A percentile compares a stretch with the other conserved stretches of the same genome.
phyloP scores from a whole-genome alignment of 176 grass and related monocot genomes.

The Musa itinerans region DNA sequence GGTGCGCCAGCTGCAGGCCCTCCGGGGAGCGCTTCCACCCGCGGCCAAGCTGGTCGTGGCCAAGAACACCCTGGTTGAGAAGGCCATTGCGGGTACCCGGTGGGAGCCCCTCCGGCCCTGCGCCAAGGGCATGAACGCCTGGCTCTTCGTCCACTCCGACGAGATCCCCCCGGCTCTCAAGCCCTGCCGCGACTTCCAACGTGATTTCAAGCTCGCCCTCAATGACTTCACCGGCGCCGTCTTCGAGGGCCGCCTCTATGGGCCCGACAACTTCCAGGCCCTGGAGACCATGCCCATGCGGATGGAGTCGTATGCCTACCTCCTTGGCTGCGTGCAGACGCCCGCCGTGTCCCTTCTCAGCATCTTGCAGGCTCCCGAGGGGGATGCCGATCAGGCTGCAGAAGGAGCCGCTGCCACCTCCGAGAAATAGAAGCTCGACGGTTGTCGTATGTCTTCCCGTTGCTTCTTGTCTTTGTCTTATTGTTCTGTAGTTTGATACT shows the following conservation, averaged over 20 bases:
- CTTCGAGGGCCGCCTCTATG: constrained; percentile 84
- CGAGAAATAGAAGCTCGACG: not conserved
- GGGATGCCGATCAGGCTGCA: constrained; percentile 24
- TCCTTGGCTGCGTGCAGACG: constrained; percentile 66
- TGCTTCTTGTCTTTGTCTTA: not conserved
- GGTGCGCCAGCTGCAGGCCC: constrained; percentile 74
- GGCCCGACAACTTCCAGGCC: constrained; percentile 68
- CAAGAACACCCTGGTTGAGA: constrained; percentile 83
- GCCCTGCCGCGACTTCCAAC: constrained; percentile 70
- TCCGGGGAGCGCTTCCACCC: constrained; percentile 63
- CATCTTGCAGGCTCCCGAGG: constrained; percentile 56
- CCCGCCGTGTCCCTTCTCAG: constrained; percentile 57
- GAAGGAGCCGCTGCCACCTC: not conserved
- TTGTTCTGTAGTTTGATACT: not conserved
- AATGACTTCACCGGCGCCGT: constrained; percentile 91
- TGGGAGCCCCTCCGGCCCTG: constrained; percentile 74
- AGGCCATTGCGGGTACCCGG: constrained; percentile 80
- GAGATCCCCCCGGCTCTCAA: constrained; percentile 73
- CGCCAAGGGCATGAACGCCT: constrained; percentile 96
- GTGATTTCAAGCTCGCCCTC: constrained; percentile 67
- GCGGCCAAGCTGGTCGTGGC: constrained; percentile 59
- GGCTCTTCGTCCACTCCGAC: constrained; percentile 92
- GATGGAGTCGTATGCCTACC: constrained; percentile 64
- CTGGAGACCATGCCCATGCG: constrained; percentile 93
- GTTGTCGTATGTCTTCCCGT: not conserved